Conservation (phyloP, 2,329 filamentous ascomycete genomes). For the Pleurostoma richardsiae region DNA sequence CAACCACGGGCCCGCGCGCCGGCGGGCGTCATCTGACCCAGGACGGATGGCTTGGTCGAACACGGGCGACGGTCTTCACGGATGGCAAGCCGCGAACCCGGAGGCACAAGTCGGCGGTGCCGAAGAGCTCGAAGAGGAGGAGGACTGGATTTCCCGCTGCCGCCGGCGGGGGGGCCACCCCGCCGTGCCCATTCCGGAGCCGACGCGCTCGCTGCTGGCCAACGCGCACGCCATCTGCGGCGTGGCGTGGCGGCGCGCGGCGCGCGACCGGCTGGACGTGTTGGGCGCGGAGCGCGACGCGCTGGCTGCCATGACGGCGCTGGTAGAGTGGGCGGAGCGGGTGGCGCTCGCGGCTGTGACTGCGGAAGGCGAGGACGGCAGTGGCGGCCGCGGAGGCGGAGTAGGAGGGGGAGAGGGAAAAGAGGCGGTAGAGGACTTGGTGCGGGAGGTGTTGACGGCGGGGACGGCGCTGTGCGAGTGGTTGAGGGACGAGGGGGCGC, state of each 20-base stretch:
- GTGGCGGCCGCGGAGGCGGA: no score
- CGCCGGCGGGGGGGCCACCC: background rate
- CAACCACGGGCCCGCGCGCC: background rate
- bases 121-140: background rate
- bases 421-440: background rate
- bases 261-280: conserved; percentile 20
- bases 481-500: background rate
- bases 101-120: background rate
- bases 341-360: conserved; percentile 12
- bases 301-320: conserved; percentile 18
- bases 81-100: no score
- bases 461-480: background rate
- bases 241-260: conserved; percentile 22
- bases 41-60: background rate
- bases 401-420: no score
- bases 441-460: background rate
- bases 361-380: background rate
- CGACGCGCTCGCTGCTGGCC: conserved; percentile 18
- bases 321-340: conserved; percentile 22
- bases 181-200: conserved; percentile 6
- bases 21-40: no score
- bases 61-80: no score
- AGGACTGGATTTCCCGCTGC: no score
- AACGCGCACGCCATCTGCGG: conserved; percentile 23
- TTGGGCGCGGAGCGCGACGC: conserved; percentile 19